Conservation (phyloP, 805 yeast species). For the Saccharomycopsis guyanensis region DNA sequence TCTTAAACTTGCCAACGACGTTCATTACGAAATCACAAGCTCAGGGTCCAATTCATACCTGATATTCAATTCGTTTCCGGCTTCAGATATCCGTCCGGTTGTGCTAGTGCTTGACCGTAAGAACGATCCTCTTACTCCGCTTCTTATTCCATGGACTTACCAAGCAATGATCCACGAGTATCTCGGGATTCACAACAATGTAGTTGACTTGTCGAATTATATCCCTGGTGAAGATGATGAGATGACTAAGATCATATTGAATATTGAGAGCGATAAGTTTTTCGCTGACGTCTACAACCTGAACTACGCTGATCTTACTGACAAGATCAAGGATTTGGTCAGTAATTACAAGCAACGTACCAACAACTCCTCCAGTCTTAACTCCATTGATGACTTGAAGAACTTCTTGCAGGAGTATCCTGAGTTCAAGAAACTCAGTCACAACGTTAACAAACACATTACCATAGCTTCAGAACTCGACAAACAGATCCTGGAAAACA, state of each 20-base stretch:
- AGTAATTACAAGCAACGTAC: conserved; percentile 75
- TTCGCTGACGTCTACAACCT: conserved; percentile 74
- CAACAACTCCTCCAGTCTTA: conserved; percentile 49
- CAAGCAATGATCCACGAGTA: conserved; percentile 96
- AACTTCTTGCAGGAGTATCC: conserved; percentile 88
- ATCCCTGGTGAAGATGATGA: conserved; percentile 45
- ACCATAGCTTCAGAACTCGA: conserved; percentile 83
- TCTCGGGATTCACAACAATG: conserved; percentile 72
- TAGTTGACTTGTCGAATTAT: conserved; percentile 56
- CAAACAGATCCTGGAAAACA: conserved; percentile 50
- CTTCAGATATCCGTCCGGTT: conserved; percentile 61
- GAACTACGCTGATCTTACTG: conserved; percentile 93
- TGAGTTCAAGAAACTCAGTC: conserved; percentile 80
- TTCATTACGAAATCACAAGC: conserved; percentile 48
- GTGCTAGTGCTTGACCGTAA: conserved; percentile 74
- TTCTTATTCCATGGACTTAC: conserved; percentile 93
- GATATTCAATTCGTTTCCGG: conserved; percentile 40
- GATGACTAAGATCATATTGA: conserved; percentile 54
- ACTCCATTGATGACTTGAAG: conserved; percentile 80
- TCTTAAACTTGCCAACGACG: conserved; percentile 59
- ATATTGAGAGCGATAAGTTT: conserved; percentile 66
- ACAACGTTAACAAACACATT: conserved; percentile 89
- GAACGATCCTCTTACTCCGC: conserved; percentile 89
- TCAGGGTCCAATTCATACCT: conserved; percentile 6
- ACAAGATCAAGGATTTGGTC: conserved; percentile 76